Base-by-base conservation (phyloP, 2,329 filamentous ascomycete genomes). In the Penicillium italicum region DNA sequence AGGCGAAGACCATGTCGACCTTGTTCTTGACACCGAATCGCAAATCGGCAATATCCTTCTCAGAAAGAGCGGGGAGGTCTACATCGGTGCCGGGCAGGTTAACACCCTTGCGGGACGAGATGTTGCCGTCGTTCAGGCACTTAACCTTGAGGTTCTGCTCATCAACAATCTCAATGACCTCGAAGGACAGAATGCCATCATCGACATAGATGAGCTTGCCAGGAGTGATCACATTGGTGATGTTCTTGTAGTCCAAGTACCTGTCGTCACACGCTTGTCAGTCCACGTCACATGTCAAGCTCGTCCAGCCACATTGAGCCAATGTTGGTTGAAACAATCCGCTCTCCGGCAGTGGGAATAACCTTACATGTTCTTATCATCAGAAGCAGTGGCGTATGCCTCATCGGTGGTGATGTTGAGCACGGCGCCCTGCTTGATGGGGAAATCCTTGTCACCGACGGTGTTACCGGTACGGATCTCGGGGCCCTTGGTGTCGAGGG, bases 191-290 rank as follows among this genome's bases (percentile, higher is more conserved):
- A 65, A 99, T 93, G 77, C 94, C 94, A 72, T 99, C 94, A 72
- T 99, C 94, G 68, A 99, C 94, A 79, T 96, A 99, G 82, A 99
- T 95, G 77, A 89, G 87, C 70, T 94, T 92, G 72, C 93, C 94
- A 57, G 85, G 81, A 74, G 89, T 78, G 72, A 99, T 97, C 69
- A 99, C 94, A 81, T 95, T 96, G 79, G 93, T 97, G 79, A 99
- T 97, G 84, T 99, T 99, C 87, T 96, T 95, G 84, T 99, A 97
- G 82, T 97, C 93, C 71, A 97, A 89, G 72, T 91, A 97, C 87
- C 90, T 93, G 61, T 41, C 31, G 50, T 52, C 30, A 30, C 12
- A 34, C 18, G 33, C 18, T 33, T 41, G 50, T 69, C 53, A 69
- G 62, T 56, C 37, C n/a, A 28, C 12, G 38, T 49, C 30, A 37